A percentile compares a stretch with the other conserved stretches of the same genome.
Conservation (phyloP, 305 asterid species). For the Petunia hybrid region DNA sequence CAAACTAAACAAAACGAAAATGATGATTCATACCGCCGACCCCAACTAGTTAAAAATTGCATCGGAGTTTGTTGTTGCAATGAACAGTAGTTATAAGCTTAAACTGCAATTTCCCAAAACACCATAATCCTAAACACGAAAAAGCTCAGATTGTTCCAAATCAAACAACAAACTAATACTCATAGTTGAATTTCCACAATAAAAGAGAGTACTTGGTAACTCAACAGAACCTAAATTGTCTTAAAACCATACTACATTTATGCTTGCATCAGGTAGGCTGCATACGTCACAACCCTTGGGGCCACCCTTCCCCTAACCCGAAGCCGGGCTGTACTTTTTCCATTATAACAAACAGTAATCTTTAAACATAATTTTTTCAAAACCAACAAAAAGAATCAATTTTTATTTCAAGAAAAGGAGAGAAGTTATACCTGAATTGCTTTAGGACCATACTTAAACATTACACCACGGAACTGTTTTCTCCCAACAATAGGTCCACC, state of each 20-base stretch:
- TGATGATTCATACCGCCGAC: background rate
- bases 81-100: background rate
- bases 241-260: background rate
- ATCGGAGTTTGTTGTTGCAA: background rate
- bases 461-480: constrained; percentile 83
- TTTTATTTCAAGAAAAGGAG: background rate
- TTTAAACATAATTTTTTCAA: no score
- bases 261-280: no score
- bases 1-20: background rate
- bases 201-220: background rate
- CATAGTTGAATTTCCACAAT: background rate
- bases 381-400: background rate
- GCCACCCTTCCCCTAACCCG: no score
- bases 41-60: constrained; percentile 7
- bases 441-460: constrained; percentile 90
- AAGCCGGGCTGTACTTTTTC: no score
- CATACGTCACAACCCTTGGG: no score
- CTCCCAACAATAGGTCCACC: constrained; percentile 72
- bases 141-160: constrained; percentile 13
- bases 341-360: no score
- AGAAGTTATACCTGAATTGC: constrained; percentile 67
- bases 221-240: constrained; percentile 21
- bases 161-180: background rate
- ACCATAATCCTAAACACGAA: background rate
- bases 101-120: background rate